Conservation (phyloP, 2,329 filamentous ascomycete species). For the Rosellinia necatrix region DNA sequence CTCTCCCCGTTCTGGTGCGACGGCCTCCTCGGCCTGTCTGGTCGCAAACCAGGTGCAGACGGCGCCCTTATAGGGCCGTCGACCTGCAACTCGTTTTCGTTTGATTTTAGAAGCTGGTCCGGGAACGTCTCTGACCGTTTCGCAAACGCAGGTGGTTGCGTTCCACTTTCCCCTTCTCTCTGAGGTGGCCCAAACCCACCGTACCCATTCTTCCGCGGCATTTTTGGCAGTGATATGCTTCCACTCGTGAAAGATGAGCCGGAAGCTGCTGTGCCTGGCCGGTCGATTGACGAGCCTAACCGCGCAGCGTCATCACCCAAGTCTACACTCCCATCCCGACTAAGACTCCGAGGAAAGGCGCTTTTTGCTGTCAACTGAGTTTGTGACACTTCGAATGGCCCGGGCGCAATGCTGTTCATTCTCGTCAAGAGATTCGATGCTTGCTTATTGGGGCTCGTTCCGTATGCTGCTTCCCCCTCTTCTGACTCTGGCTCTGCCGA, state of each 20-base stretch:
- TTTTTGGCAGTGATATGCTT: constrained; percentile 44
- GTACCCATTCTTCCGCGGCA: constrained; percentile 58
- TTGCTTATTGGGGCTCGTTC: constrained; percentile 53
- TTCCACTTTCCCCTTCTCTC: constrained; percentile 45
- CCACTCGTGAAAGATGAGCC: constrained; percentile 39
- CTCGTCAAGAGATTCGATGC: constrained; percentile 57
- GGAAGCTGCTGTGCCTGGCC: constrained; percentile 40
- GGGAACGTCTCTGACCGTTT: constrained; percentile 61
- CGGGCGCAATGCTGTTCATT: constrained; percentile 69
- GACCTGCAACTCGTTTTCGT: constrained; percentile 34
- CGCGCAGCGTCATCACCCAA: constrained; percentile 33
- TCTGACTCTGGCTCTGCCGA: constrained; percentile 42
- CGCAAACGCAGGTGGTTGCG: constrained; percentile 44
- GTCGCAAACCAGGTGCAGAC: constrained; percentile 52
- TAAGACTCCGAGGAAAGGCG: constrained; percentile 41
- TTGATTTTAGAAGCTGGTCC: constrained; percentile 39
- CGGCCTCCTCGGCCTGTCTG: constrained; percentile 43
- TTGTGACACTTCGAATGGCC: constrained; percentile 63
- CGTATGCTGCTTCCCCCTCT: constrained; percentile 49
- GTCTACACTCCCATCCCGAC: constrained; percentile 29
- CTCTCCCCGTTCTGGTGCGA: constrained; percentile 34
- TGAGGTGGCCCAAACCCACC: constrained; percentile 60
- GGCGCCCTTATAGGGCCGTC: constrained; percentile 51
- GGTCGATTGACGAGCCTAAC: constrained; percentile 31
- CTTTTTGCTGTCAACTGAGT: constrained; percentile 41